phyloP scores from a whole-genome alignment of 352 stramenopile genomes.

The Globisporangium radiosum region DNA sequence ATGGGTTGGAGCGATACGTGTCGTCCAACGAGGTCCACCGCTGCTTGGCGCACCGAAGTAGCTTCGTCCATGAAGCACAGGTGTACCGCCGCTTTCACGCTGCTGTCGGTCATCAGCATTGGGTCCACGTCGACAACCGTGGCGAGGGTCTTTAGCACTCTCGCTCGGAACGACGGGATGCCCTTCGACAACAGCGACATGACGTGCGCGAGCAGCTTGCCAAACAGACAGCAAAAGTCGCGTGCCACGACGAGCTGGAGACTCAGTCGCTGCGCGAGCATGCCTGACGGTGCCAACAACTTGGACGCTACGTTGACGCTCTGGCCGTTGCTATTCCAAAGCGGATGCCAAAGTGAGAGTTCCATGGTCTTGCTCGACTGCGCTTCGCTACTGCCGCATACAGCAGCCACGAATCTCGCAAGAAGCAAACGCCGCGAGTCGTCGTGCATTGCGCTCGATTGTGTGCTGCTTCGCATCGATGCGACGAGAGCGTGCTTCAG shows the following conservation, averaged over 20 bases:
- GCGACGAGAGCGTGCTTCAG: slow-evolving; percentile 64
- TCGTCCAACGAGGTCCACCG: slow-evolving; percentile 80
- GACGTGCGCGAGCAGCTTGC: slow-evolving; percentile 60
- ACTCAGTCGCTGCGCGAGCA: slow-evolving; percentile 38
- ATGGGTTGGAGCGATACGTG: slow-evolving; percentile 67
- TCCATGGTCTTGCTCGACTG: slow-evolving; percentile 9
- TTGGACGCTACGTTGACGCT: slow-evolving; percentile 38
- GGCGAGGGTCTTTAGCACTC: slow-evolving; percentile 71
- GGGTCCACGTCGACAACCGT: slow-evolving; percentile 80
- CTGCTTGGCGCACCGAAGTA: slow-evolving; percentile 74
- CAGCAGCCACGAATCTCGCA: slow-evolving; percentile 41
- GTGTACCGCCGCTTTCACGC: slow-evolving; percentile 48
- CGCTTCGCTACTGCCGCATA: slow-evolving; percentile 3
- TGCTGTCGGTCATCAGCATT: slow-evolving; percentile 71
- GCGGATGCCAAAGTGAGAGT: slow-evolving; percentile 38
- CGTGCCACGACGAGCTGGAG: slow-evolving; percentile 41
- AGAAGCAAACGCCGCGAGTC: slow-evolving; percentile 55
- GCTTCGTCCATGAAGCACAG: slow-evolving; percentile 72
- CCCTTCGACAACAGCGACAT: slow-evolving; percentile 73
- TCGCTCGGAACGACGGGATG: slow-evolving; percentile 58
- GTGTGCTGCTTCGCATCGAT: slow-evolving; percentile 29
- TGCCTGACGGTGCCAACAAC: slow-evolving; percentile 28
- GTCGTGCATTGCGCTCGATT: slow-evolving; percentile 21
- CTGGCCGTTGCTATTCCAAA: slow-evolving; percentile 30
- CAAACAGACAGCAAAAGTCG: slow-evolving; percentile 64